phyloP scores from a whole-genome alignment of 2,329 filamentous ascomycete genomes.

The Diaporthe velutina region DNA sequence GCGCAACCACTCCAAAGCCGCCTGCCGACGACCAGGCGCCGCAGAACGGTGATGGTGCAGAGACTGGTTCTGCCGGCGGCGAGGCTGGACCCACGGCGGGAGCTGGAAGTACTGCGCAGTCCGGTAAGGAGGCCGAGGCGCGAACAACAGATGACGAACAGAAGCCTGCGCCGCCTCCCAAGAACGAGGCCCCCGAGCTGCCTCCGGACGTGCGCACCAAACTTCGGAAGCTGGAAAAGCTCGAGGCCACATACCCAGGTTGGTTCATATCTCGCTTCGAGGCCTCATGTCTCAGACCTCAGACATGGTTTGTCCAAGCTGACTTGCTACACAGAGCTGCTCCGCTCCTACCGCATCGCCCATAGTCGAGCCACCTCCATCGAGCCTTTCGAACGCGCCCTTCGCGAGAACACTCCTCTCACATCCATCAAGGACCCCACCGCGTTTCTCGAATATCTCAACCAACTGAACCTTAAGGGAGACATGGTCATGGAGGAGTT shows the following conservation, averaged over 20 bases:
- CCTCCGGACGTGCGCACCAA: constrained; percentile 81
- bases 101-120: constrained; percentile 42
- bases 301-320: constrained; percentile 34
- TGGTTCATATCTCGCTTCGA: constrained; percentile 43
- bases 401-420: constrained; percentile 93
- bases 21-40: constrained; percentile 35
- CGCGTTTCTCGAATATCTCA: constrained; percentile 89
- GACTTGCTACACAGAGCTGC: constrained; percentile 71
- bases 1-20: constrained; percentile 43
- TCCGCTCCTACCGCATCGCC: constrained; percentile 92
- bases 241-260: constrained; percentile 91
- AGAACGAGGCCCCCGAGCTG: constrained; percentile 64
- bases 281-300: constrained; percentile 3
- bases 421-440: constrained; percentile 89
- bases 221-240: constrained; percentile 87
- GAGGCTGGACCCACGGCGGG: constrained; percentile 26
- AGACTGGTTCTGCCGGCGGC: constrained; percentile 39
- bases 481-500: constrained; percentile 96
- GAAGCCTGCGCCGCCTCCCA: constrained; percentile 35
- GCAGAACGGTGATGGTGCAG: constrained; percentile 29
- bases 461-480: constrained; percentile 85
- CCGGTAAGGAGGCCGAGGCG: constrained; percentile 40
- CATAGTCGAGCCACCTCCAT: constrained; percentile 89
- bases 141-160: constrained; percentile 33
- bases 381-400: constrained; percentile 90